phyloP scores from a whole-genome alignment of 73 alveolate genomes.

The Paramecium biaurelia region DNA sequence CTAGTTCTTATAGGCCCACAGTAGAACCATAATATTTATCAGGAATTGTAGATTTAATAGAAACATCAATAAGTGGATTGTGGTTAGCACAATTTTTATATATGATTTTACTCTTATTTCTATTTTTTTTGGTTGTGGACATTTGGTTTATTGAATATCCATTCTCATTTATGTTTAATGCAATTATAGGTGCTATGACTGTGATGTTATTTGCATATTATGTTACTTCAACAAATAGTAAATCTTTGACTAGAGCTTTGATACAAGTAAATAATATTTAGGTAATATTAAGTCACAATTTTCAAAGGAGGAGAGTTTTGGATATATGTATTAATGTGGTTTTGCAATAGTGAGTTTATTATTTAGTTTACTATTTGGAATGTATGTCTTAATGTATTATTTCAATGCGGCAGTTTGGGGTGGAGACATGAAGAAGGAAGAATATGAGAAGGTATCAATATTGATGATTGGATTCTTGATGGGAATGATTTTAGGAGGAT shows the following conservation, averaged over 20 bases:
- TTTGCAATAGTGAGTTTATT: constrained; percentile 13
- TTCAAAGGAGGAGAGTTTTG: constrained; percentile 20
- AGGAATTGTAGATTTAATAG: constrained; percentile 35
- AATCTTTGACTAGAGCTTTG: constrained; percentile 6
- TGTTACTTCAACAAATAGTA: neutral
- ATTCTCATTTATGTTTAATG: neutral
- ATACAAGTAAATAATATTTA: neutral
- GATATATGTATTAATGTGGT: neutral
- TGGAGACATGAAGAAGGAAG: neutral
- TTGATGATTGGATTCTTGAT: neutral
- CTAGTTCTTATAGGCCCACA: constrained; percentile 4
- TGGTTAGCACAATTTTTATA: neutral
- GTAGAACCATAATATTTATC: constrained; percentile 38
- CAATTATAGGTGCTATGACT: neutral
- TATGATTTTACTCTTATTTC: neutral
- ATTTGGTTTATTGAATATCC: constrained; percentile 31
- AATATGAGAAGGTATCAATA: neutral
- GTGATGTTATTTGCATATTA: neutral
- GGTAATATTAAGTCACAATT: neutral
- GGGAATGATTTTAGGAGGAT: constrained; percentile 40
- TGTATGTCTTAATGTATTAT: constrained; percentile 8
- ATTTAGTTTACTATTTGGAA: neutral
- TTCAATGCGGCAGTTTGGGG: constrained; percentile 30
- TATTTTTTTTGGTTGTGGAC: neutral
- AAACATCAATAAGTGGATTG: neutral